Conservation (phyloP, 495 filamentous ascomycete species). For the Aspergillus heteromorphus region DNA sequence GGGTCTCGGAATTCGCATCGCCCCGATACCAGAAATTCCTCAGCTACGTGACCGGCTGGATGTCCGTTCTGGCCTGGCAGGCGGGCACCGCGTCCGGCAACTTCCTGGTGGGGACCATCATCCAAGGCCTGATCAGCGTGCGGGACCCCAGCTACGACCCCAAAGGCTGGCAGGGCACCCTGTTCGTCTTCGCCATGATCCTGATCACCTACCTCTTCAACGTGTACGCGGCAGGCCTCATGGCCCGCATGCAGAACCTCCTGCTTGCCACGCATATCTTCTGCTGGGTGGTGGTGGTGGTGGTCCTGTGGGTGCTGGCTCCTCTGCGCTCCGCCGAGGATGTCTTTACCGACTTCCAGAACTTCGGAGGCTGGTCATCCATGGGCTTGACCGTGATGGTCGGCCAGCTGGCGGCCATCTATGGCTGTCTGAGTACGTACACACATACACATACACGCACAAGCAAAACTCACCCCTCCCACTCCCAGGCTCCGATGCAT, state of each 20-base stretch:
- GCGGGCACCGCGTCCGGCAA: conserved; percentile 22
- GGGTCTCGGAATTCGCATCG: conserved; percentile 23
- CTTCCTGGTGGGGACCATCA: conserved; percentile 34
- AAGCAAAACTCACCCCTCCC: not conserved
- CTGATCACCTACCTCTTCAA: conserved; percentile 32
- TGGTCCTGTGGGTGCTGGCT: conserved; percentile 30
- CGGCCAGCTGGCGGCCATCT: conserved; percentile 17
- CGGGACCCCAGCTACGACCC: conserved; percentile 23
- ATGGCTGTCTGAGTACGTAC: conserved; percentile 25
- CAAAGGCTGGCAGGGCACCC: conserved; percentile 39
- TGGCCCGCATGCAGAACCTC: conserved; percentile 43
- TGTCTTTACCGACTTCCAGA: conserved; percentile 34
- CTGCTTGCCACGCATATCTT: conserved; percentile 43
- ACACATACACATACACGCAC: not conserved
- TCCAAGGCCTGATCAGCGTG: conserved; percentile 37
- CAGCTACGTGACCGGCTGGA: conserved; percentile 37
- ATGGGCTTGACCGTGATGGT: conserved; percentile 31
- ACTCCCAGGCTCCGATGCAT: conserved; percentile 26
- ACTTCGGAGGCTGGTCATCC: conserved; percentile 36
- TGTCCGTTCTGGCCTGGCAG: conserved; percentile 40
- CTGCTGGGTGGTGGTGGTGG: conserved; percentile 39
- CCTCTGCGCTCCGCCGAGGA: conserved; percentile 31
- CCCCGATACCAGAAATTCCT: conserved; percentile 32
- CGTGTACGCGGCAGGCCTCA: conserved; percentile 31
- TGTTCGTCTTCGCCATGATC: conserved; percentile 38